Conservation (phyloP, 1,284 basidiomycete species). For the Austroboletus rostrupii region DNA sequence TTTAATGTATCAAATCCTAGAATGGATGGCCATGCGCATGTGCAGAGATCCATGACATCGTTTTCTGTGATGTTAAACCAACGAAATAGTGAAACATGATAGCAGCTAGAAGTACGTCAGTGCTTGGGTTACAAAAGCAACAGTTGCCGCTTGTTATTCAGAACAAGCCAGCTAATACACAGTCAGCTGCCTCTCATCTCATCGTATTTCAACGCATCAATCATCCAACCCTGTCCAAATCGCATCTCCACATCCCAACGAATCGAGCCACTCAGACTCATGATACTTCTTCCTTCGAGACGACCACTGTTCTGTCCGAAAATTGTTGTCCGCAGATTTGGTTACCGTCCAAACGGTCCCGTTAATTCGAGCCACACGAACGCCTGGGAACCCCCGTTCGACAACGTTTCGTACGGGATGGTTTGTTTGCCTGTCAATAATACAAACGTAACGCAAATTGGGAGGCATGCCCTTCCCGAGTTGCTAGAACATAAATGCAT, state of each 20-base stretch:
- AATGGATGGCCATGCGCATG: too few species aligned
- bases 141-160: too few species aligned
- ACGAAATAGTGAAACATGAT: too few species aligned
- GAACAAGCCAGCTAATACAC: too few species aligned
- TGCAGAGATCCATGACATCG: too few species aligned
- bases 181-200: too few species aligned
- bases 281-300: conserved; percentile 48
- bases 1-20: too few species aligned
- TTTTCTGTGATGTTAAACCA: too few species aligned
- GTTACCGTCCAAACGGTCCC: conserved; percentile 54
- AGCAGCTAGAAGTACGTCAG: too few species aligned
- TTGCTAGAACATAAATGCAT: conserved; percentile 39
- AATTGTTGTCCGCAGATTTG: conserved; percentile 28
- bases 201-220: too few species aligned
- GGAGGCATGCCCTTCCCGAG: conserved; percentile 54
- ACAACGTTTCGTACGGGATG: conserved; percentile 45
- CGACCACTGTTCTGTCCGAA: conserved; percentile 53
- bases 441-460: conserved; percentile 49
- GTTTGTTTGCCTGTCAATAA: conserved; percentile 47
- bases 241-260: conserved; percentile 53
- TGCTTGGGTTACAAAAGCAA: too few species aligned
- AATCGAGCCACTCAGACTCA: conserved; percentile 58
- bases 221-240: conserved; percentile 4
- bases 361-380: conserved; percentile 52
- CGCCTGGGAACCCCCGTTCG: conserved; percentile 57